Percentiles rank a stretch among this genome's conserved stretches.
phyloP scores from a whole-genome alignment of 306 rosid species.

The Vigna angularis region DNA sequence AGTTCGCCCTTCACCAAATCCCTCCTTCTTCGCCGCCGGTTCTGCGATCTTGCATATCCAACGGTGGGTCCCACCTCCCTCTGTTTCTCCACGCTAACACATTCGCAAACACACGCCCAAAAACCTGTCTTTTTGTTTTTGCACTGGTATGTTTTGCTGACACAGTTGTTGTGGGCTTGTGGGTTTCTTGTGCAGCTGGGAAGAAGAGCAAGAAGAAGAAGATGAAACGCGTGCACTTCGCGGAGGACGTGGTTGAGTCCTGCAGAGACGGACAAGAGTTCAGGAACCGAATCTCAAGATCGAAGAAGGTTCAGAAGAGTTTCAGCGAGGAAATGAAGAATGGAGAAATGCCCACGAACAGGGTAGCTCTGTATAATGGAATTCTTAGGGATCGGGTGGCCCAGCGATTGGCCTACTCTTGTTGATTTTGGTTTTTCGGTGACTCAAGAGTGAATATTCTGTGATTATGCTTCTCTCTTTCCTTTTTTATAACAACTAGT shows the following conservation, averaged over 20 bases:
- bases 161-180: not conserved
- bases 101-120: slow-evolving; percentile 1
- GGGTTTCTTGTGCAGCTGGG: slow-evolving; percentile 49
- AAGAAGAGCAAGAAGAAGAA: slow-evolving; percentile 58
- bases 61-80: slow-evolving; percentile 58
- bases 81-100: not conserved
- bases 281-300: slow-evolving; percentile 51
- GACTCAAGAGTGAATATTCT: slow-evolving; percentile 17
- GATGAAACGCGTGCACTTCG: slow-evolving; percentile 83
- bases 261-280: slow-evolving; percentile 66
- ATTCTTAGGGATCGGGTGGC: slow-evolving; percentile 81
- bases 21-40: slow-evolving; percentile 49
- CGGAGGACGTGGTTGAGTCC: slow-evolving; percentile 82
- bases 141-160: slow-evolving; percentile 13
- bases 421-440: slow-evolving; percentile 51
- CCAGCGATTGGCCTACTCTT: slow-evolving; percentile 71
- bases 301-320: slow-evolving; percentile 48
- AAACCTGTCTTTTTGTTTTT: too few species aligned
- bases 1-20: slow-evolving; percentile 46
- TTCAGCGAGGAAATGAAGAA: slow-evolving; percentile 27
- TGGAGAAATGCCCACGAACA: slow-evolving; percentile 83
- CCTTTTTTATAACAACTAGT: not conserved
- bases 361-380: slow-evolving; percentile 85
- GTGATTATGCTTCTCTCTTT: slow-evolving; percentile 6
- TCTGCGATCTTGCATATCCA: slow-evolving; percentile 84